phyloP scores from a whole-genome alignment of 768 basidiomycete genomes.

The Calocybe indica region DNA sequence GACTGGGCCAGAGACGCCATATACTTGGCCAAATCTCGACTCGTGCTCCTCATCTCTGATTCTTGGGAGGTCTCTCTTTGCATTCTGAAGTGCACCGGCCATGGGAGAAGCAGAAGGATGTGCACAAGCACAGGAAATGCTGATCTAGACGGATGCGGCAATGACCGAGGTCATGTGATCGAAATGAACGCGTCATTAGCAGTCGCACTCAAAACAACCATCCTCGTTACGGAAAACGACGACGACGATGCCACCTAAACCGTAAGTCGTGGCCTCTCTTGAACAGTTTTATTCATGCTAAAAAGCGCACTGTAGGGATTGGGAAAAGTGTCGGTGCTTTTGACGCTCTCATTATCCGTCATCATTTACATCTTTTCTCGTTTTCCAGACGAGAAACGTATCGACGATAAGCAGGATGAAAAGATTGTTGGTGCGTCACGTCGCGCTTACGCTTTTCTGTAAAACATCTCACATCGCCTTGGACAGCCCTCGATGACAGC shows the following conservation, averaged over 20 bases:
- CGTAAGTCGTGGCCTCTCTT: conserved; percentile 47
- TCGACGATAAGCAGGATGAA: conserved; percentile 84
- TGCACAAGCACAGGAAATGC: neutral
- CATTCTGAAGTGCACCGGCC: conserved; percentile 93
- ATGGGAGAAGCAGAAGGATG: conserved; percentile 32
- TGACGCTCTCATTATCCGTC: too few relatives aligned
- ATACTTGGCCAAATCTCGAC: conserved; percentile 81
- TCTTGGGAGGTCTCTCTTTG: conserved; percentile 82
- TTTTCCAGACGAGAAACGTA: conserved; percentile 72
- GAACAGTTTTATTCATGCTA: neutral
- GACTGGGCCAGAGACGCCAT: conserved; percentile 96
- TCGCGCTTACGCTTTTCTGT: neutral
- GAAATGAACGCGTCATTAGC: conserved; percentile 25
- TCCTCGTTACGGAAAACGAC: conserved; percentile 2
- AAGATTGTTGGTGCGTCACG: conserved; percentile 74
- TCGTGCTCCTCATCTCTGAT: conserved; percentile 89
- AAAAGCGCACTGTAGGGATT: conserved; percentile 55
- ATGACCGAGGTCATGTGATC: conserved; percentile 20
- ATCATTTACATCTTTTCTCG: conserved; percentile 1
- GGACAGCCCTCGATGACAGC: conserved; percentile 86
- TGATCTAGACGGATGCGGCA: conserved; percentile 5
- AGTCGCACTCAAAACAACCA: conserved; percentile 2
- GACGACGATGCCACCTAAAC: conserved; percentile 82
- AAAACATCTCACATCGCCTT: conserved; percentile 6
- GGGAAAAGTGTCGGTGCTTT: conserved; percentile 85